Conservation (phyloP, 2,329 filamentous ascomycete species). For the Diplodia scrobiculata region DNA sequence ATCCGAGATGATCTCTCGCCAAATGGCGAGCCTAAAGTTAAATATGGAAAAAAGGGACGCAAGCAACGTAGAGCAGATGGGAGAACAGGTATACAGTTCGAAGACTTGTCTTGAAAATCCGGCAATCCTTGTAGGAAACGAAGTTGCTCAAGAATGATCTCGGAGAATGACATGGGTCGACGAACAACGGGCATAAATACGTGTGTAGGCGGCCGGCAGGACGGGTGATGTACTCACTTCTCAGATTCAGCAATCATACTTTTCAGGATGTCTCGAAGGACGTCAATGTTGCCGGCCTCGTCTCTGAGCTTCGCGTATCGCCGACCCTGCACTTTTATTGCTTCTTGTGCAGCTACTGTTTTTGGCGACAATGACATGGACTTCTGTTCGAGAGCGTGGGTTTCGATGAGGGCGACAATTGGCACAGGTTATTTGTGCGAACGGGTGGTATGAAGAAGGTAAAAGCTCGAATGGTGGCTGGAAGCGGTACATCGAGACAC, state of each 20-base stretch:
- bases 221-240: slow-evolving; percentile 4
- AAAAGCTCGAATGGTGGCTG: neutral
- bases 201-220: neutral
- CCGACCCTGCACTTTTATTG: slow-evolving; percentile 17
- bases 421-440: neutral
- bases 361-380: slow-evolving; percentile 17
- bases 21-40: slow-evolving; percentile 22
- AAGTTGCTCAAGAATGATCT: neutral
- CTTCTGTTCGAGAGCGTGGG: slow-evolving; percentile 17
- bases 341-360: slow-evolving; percentile 11
- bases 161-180: neutral
- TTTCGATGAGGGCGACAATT: slow-evolving; percentile 22
- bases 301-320: slow-evolving; percentile 18
- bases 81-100: neutral
- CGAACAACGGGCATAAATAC: neutral
- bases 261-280: slow-evolving; percentile 9
- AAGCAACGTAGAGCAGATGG: neutral
- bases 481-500: slow-evolving; percentile 12
- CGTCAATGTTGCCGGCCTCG: slow-evolving; percentile 12
- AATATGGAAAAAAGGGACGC: slow-evolving; percentile 4
- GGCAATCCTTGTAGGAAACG: neutral
- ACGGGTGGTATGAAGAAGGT: neutral
- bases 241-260: slow-evolving; percentile 17
- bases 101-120: neutral
- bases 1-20: slow-evolving; percentile 25